Percentiles rank a stretch among this genome's conserved stretches.
phyloP scores from a whole-genome alignment of 345 rosid genomes.

The Citrus glauca region DNA sequence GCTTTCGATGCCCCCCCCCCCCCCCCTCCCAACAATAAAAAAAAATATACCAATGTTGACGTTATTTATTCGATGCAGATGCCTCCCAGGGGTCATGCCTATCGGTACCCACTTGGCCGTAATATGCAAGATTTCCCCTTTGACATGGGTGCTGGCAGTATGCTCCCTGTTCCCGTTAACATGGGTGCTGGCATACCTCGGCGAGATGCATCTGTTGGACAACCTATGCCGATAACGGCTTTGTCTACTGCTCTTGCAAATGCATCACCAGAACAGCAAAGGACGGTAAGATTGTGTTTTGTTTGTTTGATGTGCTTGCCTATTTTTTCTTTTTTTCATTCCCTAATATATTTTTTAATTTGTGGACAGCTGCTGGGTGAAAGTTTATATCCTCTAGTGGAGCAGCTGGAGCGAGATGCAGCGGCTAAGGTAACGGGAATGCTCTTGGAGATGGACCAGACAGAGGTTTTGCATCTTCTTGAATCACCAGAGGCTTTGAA shows the following conservation, averaged over 20 bases:
- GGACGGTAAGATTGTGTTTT: constrained; percentile 38
- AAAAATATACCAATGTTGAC: background rate
- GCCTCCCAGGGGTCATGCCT: constrained; percentile 70
- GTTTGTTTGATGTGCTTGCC: background rate
- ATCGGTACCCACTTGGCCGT: constrained; percentile 66
- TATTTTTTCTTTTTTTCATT: background rate
- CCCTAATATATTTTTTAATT: background rate
- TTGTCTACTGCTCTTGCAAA: constrained; percentile 70
- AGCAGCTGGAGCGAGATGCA: constrained; percentile 60
- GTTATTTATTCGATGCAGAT: constrained; percentile 26
- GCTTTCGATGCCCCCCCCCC: background rate
- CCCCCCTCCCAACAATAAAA: background rate
- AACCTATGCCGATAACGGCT: constrained; percentile 53
- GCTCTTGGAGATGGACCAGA: constrained; percentile 90
- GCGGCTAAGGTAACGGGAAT: constrained; percentile 80
- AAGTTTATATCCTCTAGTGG: constrained; percentile 66
- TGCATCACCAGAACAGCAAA: constrained; percentile 72
- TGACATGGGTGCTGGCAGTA: constrained; percentile 42
- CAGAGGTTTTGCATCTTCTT: constrained; percentile 72
- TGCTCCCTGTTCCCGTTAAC: constrained; percentile 57
- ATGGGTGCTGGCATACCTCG: constrained; percentile 53
- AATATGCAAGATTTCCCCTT: constrained; percentile 46
- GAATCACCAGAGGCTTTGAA: constrained; percentile 67
- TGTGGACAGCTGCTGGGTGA: constrained; percentile 67
- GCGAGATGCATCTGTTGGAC: constrained; percentile 46